Conservation (phyloP, 1,284 basidiomycete species). For the Entoloma clypeatum region DNA sequence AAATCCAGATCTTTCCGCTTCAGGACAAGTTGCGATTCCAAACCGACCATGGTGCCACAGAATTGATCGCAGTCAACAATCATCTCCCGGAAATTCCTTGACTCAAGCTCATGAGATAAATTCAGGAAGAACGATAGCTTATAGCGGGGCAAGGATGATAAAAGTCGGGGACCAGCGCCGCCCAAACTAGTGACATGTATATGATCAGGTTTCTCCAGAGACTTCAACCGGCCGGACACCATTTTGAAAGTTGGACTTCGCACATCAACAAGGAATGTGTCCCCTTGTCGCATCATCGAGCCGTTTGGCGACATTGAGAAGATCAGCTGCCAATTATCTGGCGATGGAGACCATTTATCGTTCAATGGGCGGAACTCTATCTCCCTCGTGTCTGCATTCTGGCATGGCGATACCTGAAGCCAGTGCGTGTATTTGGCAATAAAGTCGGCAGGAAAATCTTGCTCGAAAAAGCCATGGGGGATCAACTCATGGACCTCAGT, state of each 20-base stretch:
- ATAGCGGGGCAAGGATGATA: constrained; percentile 31
- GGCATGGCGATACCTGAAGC: constrained; percentile 22
- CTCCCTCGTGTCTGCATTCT: constrained; percentile 21
- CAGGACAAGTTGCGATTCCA: constrained; percentile 39
- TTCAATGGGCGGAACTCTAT: constrained; percentile 39
- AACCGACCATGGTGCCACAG: constrained; percentile 36
- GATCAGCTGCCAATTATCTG: constrained; percentile 9
- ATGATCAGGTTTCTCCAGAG: constrained; percentile 30
- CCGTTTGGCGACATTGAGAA: background rate
- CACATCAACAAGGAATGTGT: constrained; percentile 23
- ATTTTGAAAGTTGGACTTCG: constrained; percentile 30
- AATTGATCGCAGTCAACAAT: constrained; percentile 34
- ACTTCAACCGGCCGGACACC: constrained; percentile 26
- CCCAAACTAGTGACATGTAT: constrained; percentile 24
- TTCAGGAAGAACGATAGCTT: constrained; percentile 35
- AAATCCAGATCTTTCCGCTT: constrained; percentile 10
- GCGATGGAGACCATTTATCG: constrained; percentile 18
- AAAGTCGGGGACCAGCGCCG: constrained; percentile 7
- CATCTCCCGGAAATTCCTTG: constrained; percentile 33
- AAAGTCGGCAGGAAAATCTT: constrained; percentile 37
- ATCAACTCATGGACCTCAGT: constrained; percentile 31
- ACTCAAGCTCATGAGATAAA: constrained; percentile 26
- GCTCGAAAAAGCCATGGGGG: constrained; percentile 27
- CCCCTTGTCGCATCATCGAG: constrained; percentile 4
- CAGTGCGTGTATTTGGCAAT: constrained; percentile 36